Base-by-base conservation (phyloP, 805 yeast species). In the Candida quercuum region DNA sequence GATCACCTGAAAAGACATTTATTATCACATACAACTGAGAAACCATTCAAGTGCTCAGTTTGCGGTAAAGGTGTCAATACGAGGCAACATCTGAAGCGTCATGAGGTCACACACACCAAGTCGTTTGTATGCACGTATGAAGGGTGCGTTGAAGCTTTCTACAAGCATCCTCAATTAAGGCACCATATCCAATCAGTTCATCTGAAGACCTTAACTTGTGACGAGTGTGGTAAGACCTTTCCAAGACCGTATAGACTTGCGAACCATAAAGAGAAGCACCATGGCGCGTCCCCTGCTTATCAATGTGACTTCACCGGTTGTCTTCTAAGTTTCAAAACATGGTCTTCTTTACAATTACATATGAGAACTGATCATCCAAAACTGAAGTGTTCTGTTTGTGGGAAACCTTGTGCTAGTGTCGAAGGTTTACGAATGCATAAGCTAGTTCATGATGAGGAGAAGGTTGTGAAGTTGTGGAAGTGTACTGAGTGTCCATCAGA, bases 1-100 rank as follows among this genome's bases (percentile, higher is more conserved):
- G 76, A 85, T n/a, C 97, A 91, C 62, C 63, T 91, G 29, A 73
- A 77, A 35, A 74, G 86, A 20, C 99, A 93, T 56, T 44, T 66
- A 37, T 57, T 82, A 18, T 76, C 86, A 15, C 96, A 89, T 54
- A 45, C 66, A 3, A 68, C 64, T 1, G 73, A 69, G 4, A 85
- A 83, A 49, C 95, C 95, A 0, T 78, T 72, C 53, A 73, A 69
- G 29, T 89, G 98, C 52, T 58, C 76, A 0, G 56, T 69, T 2
- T 93, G 99, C 56, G 80, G 81, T 1, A 88, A 87, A 58, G 95
- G 96, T 3, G 81, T 85, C 36, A 81, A 79, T 36, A 72, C 95
- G 0, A 58, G 57, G 36, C 98, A 93, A 61, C 97, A 89, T 53
- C 65, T 87, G 39, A 75, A 71, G 43, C 71, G 96, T 37, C 99